Base-by-base conservation (phyloP, 2,329 filamentous ascomycete species). In the Coniochaeta pulveracea region DNA sequence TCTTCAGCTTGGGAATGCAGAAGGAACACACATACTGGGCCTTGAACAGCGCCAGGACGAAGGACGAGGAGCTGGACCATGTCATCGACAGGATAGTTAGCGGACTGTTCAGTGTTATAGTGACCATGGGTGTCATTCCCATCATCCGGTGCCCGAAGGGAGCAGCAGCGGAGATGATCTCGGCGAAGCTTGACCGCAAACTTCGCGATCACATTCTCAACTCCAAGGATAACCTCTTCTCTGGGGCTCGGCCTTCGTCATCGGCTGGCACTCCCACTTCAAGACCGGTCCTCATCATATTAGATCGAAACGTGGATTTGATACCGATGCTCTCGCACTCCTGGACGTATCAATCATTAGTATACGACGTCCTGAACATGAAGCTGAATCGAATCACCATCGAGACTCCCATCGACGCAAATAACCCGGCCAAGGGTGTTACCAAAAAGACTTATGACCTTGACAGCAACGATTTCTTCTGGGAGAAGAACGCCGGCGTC, bases 271-370 rank as follows among this genome's bases (percentile, higher is more conserved):
- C 82, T 1, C 72, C 80, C 3, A 73, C 78, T 7, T 83, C 85
- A 16, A 69, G 93, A 31, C 91, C 93, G 1, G 85, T 96, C 1
- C 73, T 98, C 28, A 76, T 98, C 43, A 82, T 98, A 34, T 80
- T 96, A 30, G 91, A 98, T 57, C 80, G 91, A 45, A 96, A 95
- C 49, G 79, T 98, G 27, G 91, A 98, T 55, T 62, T 98, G 34
- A 85, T 94, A 42, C 88, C 91, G 3, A 96, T 98, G 91, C 71
- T 98, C n/a, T 95, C 89, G 10, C 91, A 98, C 58, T 95, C 88
- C 14, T 72, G 67, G 67, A 71, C 71, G 7, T 76, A 93, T 47
- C 86, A 93, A 55, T 91, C 84, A 6, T 64, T 94, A 9, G 83
- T 93, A 11, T 82, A 76, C 44, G 74, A 72, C 40, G 63, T 72